Evolutionary conservation across 805 yeast species (phyloP), one percentile per base, ranked within the genome.

Genomic region (Candida stauntonica): DNA sequence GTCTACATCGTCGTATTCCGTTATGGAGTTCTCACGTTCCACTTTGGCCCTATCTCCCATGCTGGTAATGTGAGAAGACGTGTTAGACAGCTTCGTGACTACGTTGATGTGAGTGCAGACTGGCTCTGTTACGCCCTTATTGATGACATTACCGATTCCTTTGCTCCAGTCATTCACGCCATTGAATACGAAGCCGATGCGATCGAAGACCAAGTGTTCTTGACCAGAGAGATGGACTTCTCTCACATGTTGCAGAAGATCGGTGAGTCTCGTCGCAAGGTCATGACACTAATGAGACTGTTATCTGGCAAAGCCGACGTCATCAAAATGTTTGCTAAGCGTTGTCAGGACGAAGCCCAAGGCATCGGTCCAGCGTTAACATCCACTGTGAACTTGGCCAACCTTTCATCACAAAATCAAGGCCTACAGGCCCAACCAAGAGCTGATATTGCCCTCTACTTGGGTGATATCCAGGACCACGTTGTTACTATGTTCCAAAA

Each of bases 381-480:
- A 3, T 64, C 70, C 1, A 59, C 56, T 36, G 54, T 63, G 7
- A 65, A 64, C 43, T 55, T 66, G 38, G 68, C 70, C 5, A 63
- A 63, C 33, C 38, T 65, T 20, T 62, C 55, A 11, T 26, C 44
- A 2, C 41, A 45, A 17, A 30, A 51, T 42, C 27, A 33, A 26
- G 33, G 46, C 24, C 29, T 28, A 19, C 57, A 59, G 14, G 68
- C 73, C 1, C 77, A 79, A 51, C 96, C 96, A 36, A 73, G 94
- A 54, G 91, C 84, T 19, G 97, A 91, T 54, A 89, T 89, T 63
- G 95, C 95, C 0, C 69, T 89, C 47, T 91, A 86, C 61, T 64
- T 89, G 45, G 96, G 96, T 41, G 98, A 89, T 76, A 89, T 89
- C 57, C 96, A 88, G 64, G 97, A 89, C 71, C 98, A 89, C 74